Percentiles rank a stretch among this genome's conserved stretches.
These are phyloP conservation scores for Salix brachista DNA, from an alignment of 345 rosid genomes.

Conservation along the genomic window DNA sequence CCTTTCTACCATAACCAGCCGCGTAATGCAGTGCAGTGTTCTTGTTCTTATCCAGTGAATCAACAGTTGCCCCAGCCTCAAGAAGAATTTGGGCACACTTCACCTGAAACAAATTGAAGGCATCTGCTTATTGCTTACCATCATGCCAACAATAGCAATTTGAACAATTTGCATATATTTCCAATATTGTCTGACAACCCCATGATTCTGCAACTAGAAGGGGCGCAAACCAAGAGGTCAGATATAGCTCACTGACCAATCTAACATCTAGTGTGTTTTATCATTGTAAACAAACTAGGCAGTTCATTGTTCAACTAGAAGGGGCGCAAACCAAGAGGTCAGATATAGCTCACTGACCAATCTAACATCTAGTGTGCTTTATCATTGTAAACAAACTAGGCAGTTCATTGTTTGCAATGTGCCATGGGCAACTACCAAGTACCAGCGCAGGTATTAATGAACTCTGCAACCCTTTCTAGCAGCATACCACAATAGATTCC, in stretches of 20 bases:
- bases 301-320: not conserved
- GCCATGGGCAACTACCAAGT: not conserved
- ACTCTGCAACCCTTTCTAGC: not conserved
- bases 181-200: not conserved
- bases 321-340: not conserved
- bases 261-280: not conserved
- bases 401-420: not conserved
- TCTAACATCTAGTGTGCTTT: not conserved
- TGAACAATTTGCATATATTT: no score
- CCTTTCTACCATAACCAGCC: constrained; percentile 96
- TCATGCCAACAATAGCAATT: no score
- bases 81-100: constrained; percentile 84
- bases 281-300: not conserved
- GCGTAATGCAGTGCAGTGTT: constrained; percentile 97
- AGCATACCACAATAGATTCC: not conserved
- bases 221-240: not conserved
- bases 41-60: constrained; percentile 91
- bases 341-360: not conserved
- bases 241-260: not conserved
- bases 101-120: constrained; percentile 38
- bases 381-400: not conserved
- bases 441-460: not conserved
- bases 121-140: not conserved
- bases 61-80: constrained; percentile 85
- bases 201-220: not conserved